These are phyloP conservation scores for Nakazawaea populi DNA, from an alignment of 805 yeast genomes.

Conservation along the genomic window DNA sequence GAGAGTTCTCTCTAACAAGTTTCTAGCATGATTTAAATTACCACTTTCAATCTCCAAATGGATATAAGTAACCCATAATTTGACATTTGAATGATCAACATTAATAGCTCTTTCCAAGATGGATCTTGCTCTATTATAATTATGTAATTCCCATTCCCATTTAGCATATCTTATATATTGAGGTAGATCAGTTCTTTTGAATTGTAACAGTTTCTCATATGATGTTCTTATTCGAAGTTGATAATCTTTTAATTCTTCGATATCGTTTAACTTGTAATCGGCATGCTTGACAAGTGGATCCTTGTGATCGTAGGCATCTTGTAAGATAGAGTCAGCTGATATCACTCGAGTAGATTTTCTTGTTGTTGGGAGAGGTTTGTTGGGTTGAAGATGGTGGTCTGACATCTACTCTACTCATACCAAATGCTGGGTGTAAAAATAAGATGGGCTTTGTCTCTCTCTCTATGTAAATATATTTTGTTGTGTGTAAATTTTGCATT, in stretches of 20 bases:
- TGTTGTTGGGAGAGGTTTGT: too few relatives aligned
- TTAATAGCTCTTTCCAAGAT: slow-evolving; percentile 82
- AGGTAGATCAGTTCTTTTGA: slow-evolving; percentile 73
- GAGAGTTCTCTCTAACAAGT: slow-evolving; percentile 74
- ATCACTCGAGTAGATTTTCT: not conserved
- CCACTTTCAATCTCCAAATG: slow-evolving; percentile 68
- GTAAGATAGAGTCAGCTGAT: slow-evolving; percentile 51
- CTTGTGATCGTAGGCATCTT: slow-evolving; percentile 52
- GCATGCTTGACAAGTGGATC: slow-evolving; percentile 34
- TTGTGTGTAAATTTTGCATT: too few relatives aligned
- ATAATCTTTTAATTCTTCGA: slow-evolving; percentile 72
- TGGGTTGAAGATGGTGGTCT: too few relatives aligned
- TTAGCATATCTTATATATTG: slow-evolving; percentile 93
- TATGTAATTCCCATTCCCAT: slow-evolving; percentile 80
- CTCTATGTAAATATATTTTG: too few relatives aligned
- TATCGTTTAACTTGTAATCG: slow-evolving; percentile 53
- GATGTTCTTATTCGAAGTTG: slow-evolving; percentile 77
- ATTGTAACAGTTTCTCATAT: slow-evolving; percentile 79
- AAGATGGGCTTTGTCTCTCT: too few relatives aligned
- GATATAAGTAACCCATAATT: slow-evolving; percentile 81
- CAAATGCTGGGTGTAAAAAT: too few relatives aligned
- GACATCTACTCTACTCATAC: too few relatives aligned
- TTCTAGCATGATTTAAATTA: slow-evolving; percentile 84
- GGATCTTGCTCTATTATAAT: slow-evolving; percentile 74
- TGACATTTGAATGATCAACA: slow-evolving; percentile 68